phyloP scores from a whole-genome alignment of 345 rosid genomes.

The Arabis hirsuta region DNA sequence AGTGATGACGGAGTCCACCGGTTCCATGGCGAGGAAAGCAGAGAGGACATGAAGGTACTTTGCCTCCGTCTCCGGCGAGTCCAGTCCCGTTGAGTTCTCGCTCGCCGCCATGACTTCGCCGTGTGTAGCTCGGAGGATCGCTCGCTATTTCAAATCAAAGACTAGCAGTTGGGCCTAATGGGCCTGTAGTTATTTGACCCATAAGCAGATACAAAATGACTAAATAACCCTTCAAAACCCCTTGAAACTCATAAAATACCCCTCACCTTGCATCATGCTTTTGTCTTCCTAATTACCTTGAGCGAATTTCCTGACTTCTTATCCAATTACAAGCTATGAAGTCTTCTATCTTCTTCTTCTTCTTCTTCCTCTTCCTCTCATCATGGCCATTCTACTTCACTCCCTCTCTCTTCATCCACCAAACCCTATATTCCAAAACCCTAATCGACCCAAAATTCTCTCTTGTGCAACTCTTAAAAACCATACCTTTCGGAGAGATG shows the following conservation, averaged over 20 bases:
- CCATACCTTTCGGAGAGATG: conserved; percentile 55
- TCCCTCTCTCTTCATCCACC: conserved; percentile 55
- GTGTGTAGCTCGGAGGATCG: conserved; percentile 27
- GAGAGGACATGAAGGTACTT: conserved; percentile 59
- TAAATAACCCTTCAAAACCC: not conserved
- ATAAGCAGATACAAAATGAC: not conserved
- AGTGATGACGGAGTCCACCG: conserved; percentile 53
- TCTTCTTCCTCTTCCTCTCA: conserved; percentile 36
- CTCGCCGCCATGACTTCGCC: conserved; percentile 47
- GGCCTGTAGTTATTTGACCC: not conserved
- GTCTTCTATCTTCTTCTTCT: conserved; percentile 23
- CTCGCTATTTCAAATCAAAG: not conserved
- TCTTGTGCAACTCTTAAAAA: conserved; percentile 29
- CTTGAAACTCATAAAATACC: conserved; percentile 15
- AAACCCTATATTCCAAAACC: conserved; percentile 39
- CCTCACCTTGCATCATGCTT: conserved; percentile 6
- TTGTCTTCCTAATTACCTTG: conserved; percentile 9
- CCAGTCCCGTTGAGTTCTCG: conserved; percentile 29
- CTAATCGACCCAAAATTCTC: conserved; percentile 25
- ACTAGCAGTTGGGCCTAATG: conserved; percentile 14
- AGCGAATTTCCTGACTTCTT: conserved; percentile 22
- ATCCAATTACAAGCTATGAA: conserved; percentile 41
- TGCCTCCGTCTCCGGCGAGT: conserved; percentile 34
- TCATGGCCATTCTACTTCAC: conserved; percentile 71
- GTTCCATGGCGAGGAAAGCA: conserved; percentile 82